Conservation (phyloP, 352 stramenopile species). For the Pythium utonaiense region DNA sequence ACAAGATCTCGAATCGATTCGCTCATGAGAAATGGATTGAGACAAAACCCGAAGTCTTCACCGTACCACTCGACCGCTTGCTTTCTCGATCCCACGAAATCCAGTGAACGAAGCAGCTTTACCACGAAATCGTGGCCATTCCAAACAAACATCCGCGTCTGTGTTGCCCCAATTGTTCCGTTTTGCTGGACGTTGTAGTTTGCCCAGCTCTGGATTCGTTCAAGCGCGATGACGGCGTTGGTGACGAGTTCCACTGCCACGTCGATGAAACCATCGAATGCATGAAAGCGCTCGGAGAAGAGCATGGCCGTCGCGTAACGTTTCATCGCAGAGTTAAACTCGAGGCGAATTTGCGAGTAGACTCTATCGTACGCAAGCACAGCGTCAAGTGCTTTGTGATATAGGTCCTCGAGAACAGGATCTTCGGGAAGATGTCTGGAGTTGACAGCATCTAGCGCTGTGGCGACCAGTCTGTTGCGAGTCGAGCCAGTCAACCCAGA, state of each 20-base stretch:
- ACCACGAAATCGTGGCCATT: conserved; percentile 45
- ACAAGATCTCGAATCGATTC: conserved; percentile 48
- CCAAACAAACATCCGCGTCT: conserved; percentile 44
- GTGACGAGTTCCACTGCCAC: conserved; percentile 30
- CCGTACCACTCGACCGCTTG: conserved; percentile 65
- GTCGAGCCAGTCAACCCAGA: background rate
- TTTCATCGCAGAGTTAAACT: background rate
- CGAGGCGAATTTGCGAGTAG: conserved; percentile 15
- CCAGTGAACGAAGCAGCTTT: conserved; percentile 42
- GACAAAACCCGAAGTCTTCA: conserved; percentile 63
- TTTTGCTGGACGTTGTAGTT: background rate
- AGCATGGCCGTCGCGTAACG: conserved; percentile 36
- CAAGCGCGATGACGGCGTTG: conserved; percentile 30
- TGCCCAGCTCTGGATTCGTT: conserved; percentile 42
- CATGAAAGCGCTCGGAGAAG: conserved; percentile 59
- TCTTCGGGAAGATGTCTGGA: background rate
- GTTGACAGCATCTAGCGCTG: background rate
- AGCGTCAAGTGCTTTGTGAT: conserved; percentile 24
- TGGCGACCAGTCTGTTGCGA: background rate
- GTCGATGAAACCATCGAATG: conserved; percentile 46
- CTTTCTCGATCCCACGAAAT: conserved; percentile 32
- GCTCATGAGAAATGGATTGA: conserved; percentile 63
- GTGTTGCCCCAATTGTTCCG: background rate
- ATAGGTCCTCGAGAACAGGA: conserved; percentile 27
- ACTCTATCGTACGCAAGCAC: conserved; percentile 42